phyloP scores from a whole-genome alignment of 106 monocot species.

The Ottelia alismoides region DNA sequence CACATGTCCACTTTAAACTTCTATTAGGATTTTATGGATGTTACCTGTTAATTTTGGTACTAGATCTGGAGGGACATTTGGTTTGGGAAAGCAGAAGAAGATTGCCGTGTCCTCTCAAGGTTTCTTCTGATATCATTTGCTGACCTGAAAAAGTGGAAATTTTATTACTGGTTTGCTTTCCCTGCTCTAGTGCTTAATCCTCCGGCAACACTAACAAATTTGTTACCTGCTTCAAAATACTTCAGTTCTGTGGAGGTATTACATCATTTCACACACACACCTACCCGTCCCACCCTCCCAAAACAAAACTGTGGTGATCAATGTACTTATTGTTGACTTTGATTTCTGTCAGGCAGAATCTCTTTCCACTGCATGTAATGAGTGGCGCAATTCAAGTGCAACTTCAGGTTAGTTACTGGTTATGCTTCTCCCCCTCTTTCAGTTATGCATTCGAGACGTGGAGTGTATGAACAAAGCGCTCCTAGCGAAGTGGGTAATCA shows the following conservation, averaged over 20 bases:
- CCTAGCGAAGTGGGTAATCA: no score
- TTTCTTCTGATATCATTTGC: conserved; percentile 89
- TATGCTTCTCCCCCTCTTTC: no score
- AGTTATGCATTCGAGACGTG: no score
- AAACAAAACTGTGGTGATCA: no score
- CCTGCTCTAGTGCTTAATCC: conserved; percentile 85
- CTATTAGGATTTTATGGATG: not conserved
- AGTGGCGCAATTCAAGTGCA: conserved; percentile 66
- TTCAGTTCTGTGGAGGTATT: conserved; percentile 61
- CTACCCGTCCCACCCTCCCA: no score
- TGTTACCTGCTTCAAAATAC: conserved; percentile 44
- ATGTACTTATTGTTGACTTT: no score
- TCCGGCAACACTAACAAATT: conserved; percentile 46
- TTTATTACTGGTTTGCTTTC: conserved; percentile 86
- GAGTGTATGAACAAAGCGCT: no score
- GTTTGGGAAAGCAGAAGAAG: conserved; percentile 71
- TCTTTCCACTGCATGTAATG: conserved; percentile 45
- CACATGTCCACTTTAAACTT: not conserved
- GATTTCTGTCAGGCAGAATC: conserved; percentile 37
- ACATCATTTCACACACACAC: not conserved
- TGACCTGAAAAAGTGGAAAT: conserved; percentile 86
- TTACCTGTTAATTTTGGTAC: not conserved
- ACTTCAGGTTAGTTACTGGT: conserved; percentile 71
- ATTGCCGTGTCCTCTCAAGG: conserved; percentile 54
- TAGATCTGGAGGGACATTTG: conserved; percentile 75